Evolutionary conservation across 2,329 filamentous ascomycete species (phyloP), one percentile per base, ranked within the genome.

Genomic region (Lomentospora prolificans): DNA sequence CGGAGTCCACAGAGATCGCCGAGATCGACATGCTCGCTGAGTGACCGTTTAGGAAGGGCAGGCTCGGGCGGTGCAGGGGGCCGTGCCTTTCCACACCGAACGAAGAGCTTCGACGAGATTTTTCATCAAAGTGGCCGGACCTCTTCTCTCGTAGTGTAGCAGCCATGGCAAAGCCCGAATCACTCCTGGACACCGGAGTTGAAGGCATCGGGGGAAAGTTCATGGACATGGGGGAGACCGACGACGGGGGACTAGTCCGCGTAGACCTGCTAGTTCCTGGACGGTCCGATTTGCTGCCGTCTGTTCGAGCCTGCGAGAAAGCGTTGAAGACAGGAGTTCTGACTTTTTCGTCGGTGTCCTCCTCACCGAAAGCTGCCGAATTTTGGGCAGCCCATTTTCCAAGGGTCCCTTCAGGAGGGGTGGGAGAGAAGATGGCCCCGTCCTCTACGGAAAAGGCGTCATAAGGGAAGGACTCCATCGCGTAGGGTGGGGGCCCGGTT

Each of bases 391-490:
- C 91, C 74, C 91, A 91, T 64, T 89, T 94, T 48, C 89, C 84
- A 53, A 99, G 76, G 0, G 85, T 87, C 54, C 87, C 88, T 7
- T 82, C 78, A 4, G 81, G 73, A 1, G 91, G 79, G 60, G 79
- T 82, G 19, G 88, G 78, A 41, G 84, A 86, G 70, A 95, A 96
- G 3, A 96, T 77, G 1, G 86, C 79, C 30, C 86, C 79, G 61
- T 89, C 91, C 69, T 99, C 94, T 0, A 88, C 90, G 19, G 90
- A 87, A 66, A 95, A 96, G 2, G 88, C 81, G 67, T 97, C 89
- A 65, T 88, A 89, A 0, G 94, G 94, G 66, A 89, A 99, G 0
- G 91, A 87, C 70, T 99, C 94, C 56, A 95, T 83, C 3, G 90
- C 91, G 69, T 97, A 97, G 3, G 89, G 86, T 31, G 94, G 94